These are phyloP conservation scores for Phytophthora pinifolia DNA, from an alignment of 352 stramenopile genomes.

Conservation along the genomic window DNA sequence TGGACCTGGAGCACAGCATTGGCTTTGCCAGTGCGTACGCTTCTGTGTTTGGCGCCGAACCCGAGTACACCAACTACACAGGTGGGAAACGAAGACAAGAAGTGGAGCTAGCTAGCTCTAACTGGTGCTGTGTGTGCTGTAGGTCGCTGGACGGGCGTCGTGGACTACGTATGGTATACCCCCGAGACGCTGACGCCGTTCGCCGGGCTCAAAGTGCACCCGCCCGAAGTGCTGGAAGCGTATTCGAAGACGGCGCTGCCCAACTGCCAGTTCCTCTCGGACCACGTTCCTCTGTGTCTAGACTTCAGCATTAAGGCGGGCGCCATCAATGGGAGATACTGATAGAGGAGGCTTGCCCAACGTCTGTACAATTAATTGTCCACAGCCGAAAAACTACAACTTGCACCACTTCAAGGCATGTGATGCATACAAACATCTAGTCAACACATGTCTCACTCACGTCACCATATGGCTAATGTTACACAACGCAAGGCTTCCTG, in stretches of 20 bases:
- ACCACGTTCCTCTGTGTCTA: constrained; percentile 95
- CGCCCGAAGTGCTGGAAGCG: constrained; percentile 85
- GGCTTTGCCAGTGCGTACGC: constrained; percentile 95
- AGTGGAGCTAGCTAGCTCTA: not conserved
- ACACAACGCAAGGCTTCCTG: constrained; percentile 7
- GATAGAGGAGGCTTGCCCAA: constrained; percentile 34
- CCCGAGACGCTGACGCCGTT: constrained; percentile 92
- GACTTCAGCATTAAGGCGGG: constrained; percentile 86
- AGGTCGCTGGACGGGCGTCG: constrained; percentile 93
- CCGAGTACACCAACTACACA: constrained; percentile 98
- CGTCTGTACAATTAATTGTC: constrained; percentile 1
- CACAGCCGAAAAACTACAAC: not conserved
- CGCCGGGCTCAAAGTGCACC: constrained; percentile 92
- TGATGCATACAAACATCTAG: constrained; percentile 9
- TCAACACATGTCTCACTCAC: constrained; percentile 14
- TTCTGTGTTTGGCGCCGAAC: constrained; percentile 95
- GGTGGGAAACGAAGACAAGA: constrained; percentile 29
- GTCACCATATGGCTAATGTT: constrained; percentile 11
- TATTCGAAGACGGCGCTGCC: constrained; percentile 93
- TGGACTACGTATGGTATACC: constrained; percentile 99
- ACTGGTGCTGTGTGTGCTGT: constrained; percentile 7
- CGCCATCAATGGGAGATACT: constrained; percentile 47
- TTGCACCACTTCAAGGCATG: constrained; percentile 15
- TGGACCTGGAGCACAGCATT: constrained; percentile 92
- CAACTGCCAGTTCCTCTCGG: constrained; percentile 95